phyloP scores from a whole-genome alignment of 345 rosid species.

The Arabidopsis suecica region DNA sequence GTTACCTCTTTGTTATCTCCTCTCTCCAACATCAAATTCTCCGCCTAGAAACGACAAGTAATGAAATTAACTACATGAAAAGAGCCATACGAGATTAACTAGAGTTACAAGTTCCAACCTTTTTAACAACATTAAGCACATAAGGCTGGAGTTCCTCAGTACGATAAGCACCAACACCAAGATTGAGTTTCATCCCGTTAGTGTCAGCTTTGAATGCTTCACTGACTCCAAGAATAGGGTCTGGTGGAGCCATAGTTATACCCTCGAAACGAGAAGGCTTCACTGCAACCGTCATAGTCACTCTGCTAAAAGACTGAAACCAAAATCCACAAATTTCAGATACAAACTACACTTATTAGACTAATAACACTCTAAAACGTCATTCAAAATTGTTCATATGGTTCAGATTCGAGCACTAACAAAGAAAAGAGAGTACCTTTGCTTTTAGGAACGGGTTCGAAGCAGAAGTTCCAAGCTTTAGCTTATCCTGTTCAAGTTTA shows the following conservation, averaged over 20 bases:
- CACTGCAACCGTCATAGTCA: slow-evolving; percentile 67
- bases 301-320: slow-evolving; percentile 66
- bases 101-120: slow-evolving; percentile 52
- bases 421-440: slow-evolving; percentile 51
- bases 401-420: background rate
- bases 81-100: background rate
- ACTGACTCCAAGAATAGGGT: slow-evolving; percentile 96
- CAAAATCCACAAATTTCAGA: slow-evolving; percentile 24
- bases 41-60: slow-evolving; percentile 60
- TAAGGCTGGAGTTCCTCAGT: slow-evolving; percentile 96
- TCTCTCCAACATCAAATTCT: slow-evolving; percentile 85
- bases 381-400: background rate
- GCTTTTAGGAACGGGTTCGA: slow-evolving; percentile 52
- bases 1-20: slow-evolving; percentile 96
- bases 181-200: slow-evolving; percentile 85
- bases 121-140: slow-evolving; percentile 92
- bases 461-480: slow-evolving; percentile 58
- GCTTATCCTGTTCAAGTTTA: slow-evolving; percentile 55
- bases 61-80: background rate
- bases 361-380: slow-evolving; percentile 1
- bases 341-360: background rate
- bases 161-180: slow-evolving; percentile 97
- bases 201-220: slow-evolving; percentile 92
- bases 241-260: slow-evolving; percentile 94
- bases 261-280: slow-evolving; percentile 85